phyloP scores from a whole-genome alignment of 164 flowering plant species.

The Kingdonia uniflora region DNA sequence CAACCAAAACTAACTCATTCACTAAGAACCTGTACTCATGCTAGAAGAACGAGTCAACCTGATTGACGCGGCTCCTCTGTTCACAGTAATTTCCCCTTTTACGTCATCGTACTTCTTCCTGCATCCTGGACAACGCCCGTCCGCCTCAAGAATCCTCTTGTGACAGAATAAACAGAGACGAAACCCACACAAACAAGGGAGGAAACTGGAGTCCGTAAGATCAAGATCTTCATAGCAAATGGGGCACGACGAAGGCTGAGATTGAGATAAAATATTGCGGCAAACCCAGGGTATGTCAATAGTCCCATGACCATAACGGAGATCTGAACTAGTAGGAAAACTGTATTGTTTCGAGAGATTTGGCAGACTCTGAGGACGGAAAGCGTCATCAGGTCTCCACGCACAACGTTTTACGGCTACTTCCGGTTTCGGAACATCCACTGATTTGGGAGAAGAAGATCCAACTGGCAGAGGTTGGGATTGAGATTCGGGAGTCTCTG shows the following conservation, averaged over 20 bases:
- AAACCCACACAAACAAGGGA: conserved; percentile 86
- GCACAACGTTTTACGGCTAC: conserved; percentile 32
- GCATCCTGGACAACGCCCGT: conserved; percentile 92
- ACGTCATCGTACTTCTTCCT: conserved; percentile 50
- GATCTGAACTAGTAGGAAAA: conserved; percentile 35
- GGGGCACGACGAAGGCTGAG: conserved; percentile 70
- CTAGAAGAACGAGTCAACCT: conserved; percentile 67
- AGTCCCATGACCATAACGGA: conserved; percentile 27
- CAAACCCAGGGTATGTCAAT: conserved; percentile 27
- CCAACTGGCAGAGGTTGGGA: no score
- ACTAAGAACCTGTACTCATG: conserved; percentile 60
- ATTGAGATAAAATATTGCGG: conserved; percentile 15
- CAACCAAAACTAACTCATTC: conserved; percentile 8
- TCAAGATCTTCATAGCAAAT: conserved; percentile 86
- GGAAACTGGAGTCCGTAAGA: conserved; percentile 66
- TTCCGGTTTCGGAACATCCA: conserved; percentile 10
- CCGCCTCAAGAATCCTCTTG: conserved; percentile 82
- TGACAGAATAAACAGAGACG: conserved; percentile 89
- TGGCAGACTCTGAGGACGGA: conserved; percentile 74
- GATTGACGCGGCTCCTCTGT: conserved; percentile 31
- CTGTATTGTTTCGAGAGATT: conserved; percentile 60
- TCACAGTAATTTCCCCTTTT: conserved; percentile 29
- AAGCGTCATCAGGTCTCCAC: conserved; percentile 84
- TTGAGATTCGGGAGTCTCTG: no score
- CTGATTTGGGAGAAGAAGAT: no score